A percentile compares a stretch with the other conserved stretches of the same genome.
Evolutionary conservation across 2,329 filamentous ascomycete genomes (phyloP).

Genomic region (Microdochium trichocladiopsis): DNA sequence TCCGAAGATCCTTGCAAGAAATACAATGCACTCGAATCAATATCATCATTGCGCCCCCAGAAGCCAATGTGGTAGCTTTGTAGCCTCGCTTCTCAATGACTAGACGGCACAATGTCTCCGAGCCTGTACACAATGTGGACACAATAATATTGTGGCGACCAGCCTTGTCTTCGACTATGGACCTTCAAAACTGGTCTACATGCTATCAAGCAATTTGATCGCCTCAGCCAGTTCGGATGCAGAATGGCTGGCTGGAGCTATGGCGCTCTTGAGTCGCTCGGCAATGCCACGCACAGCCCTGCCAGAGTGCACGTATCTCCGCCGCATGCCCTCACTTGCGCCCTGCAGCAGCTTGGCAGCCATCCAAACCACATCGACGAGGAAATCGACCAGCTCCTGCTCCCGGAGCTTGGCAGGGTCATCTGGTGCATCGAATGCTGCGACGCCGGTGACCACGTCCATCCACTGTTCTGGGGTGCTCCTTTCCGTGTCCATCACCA

Average conservation of each 20-base stretch:
- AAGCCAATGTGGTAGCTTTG: too few species aligned
- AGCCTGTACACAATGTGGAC: too few species aligned
- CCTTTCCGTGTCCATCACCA: conserved; percentile 39
- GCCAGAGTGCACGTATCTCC: conserved; percentile 44
- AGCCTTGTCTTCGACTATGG: too few species aligned
- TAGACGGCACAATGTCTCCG: too few species aligned
- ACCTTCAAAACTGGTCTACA: conserved; percentile 6
- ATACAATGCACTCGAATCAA: too few species aligned
- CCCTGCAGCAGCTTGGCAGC: conserved; percentile 50
- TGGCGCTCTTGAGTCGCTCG: conserved; percentile 25
- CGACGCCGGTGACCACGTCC: conserved; percentile 41
- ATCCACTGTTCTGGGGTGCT: conserved; percentile 49
- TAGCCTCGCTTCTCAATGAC: too few species aligned
- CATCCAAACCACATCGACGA: conserved; percentile 42
- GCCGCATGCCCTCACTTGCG: conserved; percentile 40
- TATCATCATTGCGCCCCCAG: too few species aligned
- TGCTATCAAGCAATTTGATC: conserved; percentile 2
- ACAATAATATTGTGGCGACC: too few species aligned
- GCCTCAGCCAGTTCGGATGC: conserved; percentile 7
- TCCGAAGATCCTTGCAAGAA: too few species aligned
- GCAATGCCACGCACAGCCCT: conserved; percentile 42
- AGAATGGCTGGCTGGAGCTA: conserved; percentile 1
- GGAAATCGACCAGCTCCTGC: conserved; percentile 35
- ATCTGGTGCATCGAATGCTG: conserved; percentile 35
- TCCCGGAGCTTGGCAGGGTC: conserved; percentile 5